Conservation (phyloP, 129 eudicot genomes). For the Lonicera japonica region DNA sequence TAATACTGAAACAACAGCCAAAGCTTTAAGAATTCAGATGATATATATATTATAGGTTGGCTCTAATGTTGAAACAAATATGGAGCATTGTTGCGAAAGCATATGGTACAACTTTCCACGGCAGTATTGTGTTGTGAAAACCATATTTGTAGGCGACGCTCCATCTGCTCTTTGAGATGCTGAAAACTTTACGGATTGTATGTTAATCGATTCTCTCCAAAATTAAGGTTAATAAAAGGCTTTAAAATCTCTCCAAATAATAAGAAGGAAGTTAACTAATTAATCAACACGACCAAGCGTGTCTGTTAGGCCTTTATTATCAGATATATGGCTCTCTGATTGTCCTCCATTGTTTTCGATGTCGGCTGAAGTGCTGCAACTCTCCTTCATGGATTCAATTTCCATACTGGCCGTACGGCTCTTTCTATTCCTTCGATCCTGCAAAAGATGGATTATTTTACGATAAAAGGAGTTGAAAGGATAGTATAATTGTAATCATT, state of each 20-base stretch:
- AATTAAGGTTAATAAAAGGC: too few species aligned
- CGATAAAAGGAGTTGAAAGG: too few species aligned
- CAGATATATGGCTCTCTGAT: slow-evolving; percentile 22
- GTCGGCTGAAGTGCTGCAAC: slow-evolving; percentile 38
- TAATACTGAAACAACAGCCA: slow-evolving; percentile 5
- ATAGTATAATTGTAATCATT: too few species aligned
- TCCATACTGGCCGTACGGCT: slow-evolving; percentile 81
- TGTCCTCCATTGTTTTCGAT: slow-evolving; percentile 29
- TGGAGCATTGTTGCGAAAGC: too few species aligned
- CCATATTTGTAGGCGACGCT: not conserved
- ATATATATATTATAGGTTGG: too few species aligned
- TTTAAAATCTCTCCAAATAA: not conserved
- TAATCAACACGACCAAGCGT: not conserved
- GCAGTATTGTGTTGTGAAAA: too few species aligned
- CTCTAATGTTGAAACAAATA: too few species aligned
- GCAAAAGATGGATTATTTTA: slow-evolving; percentile 11
- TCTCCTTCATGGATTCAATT: slow-evolving; percentile 52
- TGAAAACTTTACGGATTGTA: not conserved
- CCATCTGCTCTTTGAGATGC: not conserved
- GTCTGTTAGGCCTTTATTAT: slow-evolving; percentile 15
- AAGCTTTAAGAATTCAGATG: slow-evolving; percentile 6
- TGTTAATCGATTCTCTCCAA: not conserved
- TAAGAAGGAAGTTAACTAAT: not conserved
- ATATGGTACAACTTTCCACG: too few species aligned
- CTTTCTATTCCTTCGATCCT: slow-evolving; percentile 81